Evolutionary conservation across 805 yeast genomes (phyloP).

Genomic region (Suhomyces kilbournensis): DNA sequence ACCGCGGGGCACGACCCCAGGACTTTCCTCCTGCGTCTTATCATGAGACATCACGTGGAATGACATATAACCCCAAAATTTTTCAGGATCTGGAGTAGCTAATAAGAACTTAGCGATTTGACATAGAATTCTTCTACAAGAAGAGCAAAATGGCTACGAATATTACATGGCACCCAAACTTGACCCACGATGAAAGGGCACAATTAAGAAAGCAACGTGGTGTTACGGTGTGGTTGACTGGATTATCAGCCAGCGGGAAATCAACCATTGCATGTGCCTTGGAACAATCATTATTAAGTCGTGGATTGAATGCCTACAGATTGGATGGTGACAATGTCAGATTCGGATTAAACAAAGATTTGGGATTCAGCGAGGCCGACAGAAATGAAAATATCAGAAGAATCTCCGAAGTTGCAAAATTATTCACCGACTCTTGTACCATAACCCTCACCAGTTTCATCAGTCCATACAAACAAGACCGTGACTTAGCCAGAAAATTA

Average conservation of each 20-base stretch:
- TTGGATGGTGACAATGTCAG: constrained; percentile 93
- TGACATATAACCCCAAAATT: constrained; percentile 3
- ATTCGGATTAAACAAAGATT: constrained; percentile 91
- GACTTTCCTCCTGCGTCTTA: background rate
- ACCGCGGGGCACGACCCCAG: background rate
- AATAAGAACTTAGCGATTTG: background rate
- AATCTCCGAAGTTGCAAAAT: constrained; percentile 89
- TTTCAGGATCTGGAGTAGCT: background rate
- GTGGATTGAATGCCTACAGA: constrained; percentile 74
- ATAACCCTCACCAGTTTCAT: constrained; percentile 89
- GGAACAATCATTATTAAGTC: constrained; percentile 74
- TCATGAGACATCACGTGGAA: constrained; percentile 4
- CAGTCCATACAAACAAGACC: constrained; percentile 83
- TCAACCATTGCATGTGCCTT: constrained; percentile 93
- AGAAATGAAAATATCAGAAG: constrained; percentile 94
- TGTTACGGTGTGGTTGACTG: constrained; percentile 92
- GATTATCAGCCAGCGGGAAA: constrained; percentile 92
- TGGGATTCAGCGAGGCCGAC: constrained; percentile 88
- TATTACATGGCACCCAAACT: constrained; percentile 93
- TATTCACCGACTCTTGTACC: constrained; percentile 90
- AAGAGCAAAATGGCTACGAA: constrained; percentile 74
- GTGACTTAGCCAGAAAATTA: constrained; percentile 80
- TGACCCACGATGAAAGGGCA: constrained; percentile 79
- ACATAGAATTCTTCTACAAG: background rate
- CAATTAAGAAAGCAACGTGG: constrained; percentile 75